A percentile compares a stretch with the other conserved stretches of the same genome.
Evolutionary conservation across 2,329 filamentous ascomycete genomes (phyloP).

Genomic region (Diaporthe citri): DNA sequence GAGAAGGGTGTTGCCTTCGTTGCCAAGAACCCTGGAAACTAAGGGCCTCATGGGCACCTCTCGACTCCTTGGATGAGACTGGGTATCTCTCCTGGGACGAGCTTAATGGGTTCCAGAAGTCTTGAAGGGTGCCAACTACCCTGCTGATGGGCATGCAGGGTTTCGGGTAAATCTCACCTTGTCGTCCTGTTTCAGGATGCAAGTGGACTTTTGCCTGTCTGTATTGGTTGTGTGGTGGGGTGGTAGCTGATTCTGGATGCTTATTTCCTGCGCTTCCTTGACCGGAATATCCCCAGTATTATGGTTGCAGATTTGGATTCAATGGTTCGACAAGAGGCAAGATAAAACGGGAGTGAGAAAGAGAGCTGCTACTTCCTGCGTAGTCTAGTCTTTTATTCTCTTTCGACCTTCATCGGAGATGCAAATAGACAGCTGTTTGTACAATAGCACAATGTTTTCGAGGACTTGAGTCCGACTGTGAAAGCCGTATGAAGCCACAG

Average conservation of each 20-base stretch:
- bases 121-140: not conserved
- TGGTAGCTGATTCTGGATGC: constrained; percentile 7
- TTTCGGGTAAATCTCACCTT: not conserved
- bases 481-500: too few species aligned
- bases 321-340: constrained; percentile 15
- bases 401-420: constrained; percentile 20
- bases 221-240: not conserved
- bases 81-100: not conserved
- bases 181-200: not conserved
- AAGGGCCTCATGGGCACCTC: constrained; percentile 44
- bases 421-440: constrained; percentile 36
- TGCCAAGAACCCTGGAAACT: constrained; percentile 70
- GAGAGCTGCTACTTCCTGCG: constrained; percentile 29
- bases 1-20: constrained; percentile 82
- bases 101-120: not conserved
- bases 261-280: constrained; percentile 5
- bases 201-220: not conserved
- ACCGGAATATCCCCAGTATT: constrained; percentile 13
- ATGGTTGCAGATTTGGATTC: constrained; percentile 23
- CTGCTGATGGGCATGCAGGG: not conserved
- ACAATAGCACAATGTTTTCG: constrained; percentile 23
- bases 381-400: constrained; percentile 35
- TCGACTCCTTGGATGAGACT: not conserved
- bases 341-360: constrained; percentile 20
- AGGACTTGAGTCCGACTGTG: not conserved